phyloP scores from a whole-genome alignment of 331 rosid genomes.

The Stylosanthes scabra region DNA sequence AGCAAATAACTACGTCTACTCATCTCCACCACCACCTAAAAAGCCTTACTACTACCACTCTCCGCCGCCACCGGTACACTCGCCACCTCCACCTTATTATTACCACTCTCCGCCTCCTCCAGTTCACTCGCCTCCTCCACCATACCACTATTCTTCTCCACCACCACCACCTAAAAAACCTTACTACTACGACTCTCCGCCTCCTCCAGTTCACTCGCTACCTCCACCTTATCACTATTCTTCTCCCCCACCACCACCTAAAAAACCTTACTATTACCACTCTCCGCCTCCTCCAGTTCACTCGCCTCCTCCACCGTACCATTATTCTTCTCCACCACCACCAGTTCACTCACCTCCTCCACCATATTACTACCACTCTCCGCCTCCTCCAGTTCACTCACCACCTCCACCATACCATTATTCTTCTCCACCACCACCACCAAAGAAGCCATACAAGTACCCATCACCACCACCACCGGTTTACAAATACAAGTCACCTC shows the following conservation, averaged over 20 bases:
- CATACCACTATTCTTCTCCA: conserved; percentile 8
- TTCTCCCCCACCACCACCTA: conserved; percentile 32
- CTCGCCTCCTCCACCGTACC: background rate
- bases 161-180: conserved; percentile 31
- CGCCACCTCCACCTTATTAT: too few relatives aligned
- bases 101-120: conserved; percentile 36
- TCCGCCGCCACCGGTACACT: too few relatives aligned
- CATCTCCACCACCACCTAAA: conserved; percentile 30
- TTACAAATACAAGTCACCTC: conserved; percentile 60
- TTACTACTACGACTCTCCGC: conserved; percentile 7
- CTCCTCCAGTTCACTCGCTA: conserved; percentile 29
- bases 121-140: conserved; percentile 20
- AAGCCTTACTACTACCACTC: background rate
- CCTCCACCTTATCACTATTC: conserved; percentile 39
- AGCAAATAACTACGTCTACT: conserved; percentile 35
- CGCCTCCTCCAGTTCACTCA: conserved; percentile 23
- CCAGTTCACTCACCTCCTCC: conserved; percentile 29
- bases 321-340: conserved; percentile 31
- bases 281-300: background rate
- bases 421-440: conserved; percentile 14
- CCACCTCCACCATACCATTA: conserved; percentile 32
- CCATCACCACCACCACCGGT: conserved; percentile 62
- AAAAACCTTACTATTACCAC: background rate
- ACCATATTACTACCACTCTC: conserved; percentile 12
- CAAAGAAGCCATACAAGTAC: conserved; percentile 16